These are phyloP conservation scores for Przewalskia tangutica DNA, from an alignment of 257 asterid genomes.

Conservation along the genomic window DNA sequence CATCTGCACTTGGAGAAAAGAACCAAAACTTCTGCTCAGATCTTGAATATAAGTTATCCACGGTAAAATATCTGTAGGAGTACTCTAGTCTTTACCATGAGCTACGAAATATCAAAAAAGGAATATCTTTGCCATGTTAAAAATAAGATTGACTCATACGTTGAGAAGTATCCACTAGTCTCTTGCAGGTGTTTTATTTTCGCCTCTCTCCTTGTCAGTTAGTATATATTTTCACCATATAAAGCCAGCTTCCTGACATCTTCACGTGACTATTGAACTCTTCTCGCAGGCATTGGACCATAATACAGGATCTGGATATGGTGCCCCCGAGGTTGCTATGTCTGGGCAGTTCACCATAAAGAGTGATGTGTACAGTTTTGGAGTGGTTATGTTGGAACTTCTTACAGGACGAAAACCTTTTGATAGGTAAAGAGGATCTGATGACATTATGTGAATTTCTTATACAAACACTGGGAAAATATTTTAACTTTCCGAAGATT, in stretches of 20 bases:
- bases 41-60: background rate
- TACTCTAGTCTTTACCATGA: background rate
- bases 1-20: background rate
- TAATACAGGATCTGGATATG: conserved; percentile 52
- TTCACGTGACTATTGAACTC: background rate
- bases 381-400: conserved; percentile 94
- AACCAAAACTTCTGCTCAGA: background rate
- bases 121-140: background rate
- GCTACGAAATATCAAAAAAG: background rate
- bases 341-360: conserved; percentile 77
- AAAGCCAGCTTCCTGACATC: background rate
- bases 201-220: background rate
- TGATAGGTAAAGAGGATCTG: conserved; percentile 42
- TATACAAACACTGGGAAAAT: background rate
- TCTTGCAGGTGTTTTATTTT: background rate
- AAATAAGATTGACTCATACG: background rate
- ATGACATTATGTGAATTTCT: background rate
- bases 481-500: background rate
- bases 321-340: conserved; percentile 90
- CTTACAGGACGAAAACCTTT: conserved; percentile 87
- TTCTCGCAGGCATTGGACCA: conserved; percentile 36
- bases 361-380: conserved; percentile 91
- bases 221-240: background rate
- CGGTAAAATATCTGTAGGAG: background rate
- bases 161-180: background rate